phyloP scores from a whole-genome alignment of 1,284 basidiomycete species.

The Phaffia rhodozyma region DNA sequence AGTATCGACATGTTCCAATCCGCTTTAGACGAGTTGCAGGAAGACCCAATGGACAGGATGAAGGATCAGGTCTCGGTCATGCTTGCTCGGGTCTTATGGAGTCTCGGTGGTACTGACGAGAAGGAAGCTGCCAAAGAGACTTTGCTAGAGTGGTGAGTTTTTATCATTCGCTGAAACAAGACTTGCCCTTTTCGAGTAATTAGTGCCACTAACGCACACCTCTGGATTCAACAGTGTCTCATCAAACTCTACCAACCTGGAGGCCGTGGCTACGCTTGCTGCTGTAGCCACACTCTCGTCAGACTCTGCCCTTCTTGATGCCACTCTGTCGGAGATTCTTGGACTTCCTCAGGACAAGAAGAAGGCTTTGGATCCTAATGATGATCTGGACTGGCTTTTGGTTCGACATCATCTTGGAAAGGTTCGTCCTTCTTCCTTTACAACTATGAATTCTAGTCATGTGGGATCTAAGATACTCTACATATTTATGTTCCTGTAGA shows the following conservation, averaged over 20 bases:
- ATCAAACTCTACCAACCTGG: constrained; percentile 55
- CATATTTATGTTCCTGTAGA: background rate
- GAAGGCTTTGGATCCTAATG: constrained; percentile 49
- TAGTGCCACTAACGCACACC: constrained; percentile 13
- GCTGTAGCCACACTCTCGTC: constrained; percentile 71
- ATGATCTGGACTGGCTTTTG: constrained; percentile 55
- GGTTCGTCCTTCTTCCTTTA: constrained; percentile 36
- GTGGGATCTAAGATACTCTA: no score
- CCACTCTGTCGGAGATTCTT: constrained; percentile 69
- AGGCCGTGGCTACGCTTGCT: constrained; percentile 67
- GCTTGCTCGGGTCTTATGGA: constrained; percentile 70
- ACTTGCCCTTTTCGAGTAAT: background rate
- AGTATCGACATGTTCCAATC: constrained; percentile 55
- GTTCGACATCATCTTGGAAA: constrained; percentile 53
- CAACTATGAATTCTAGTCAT: background rate
- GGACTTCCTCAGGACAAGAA: constrained; percentile 52
- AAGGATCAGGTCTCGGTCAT: constrained; percentile 61
- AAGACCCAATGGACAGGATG: constrained; percentile 34
- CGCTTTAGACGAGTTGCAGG: constrained; percentile 44
- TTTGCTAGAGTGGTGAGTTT: constrained; percentile 64
- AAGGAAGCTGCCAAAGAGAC: constrained; percentile 65
- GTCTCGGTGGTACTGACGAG: constrained; percentile 58
- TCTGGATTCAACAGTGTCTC: constrained; percentile 42
- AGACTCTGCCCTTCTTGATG: constrained; percentile 71
- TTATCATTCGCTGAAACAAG: background rate